Percentiles rank a stretch among this genome's conserved stretches.
Evolutionary conservation across 805 yeast species (phyloP).

Genomic region (Metschnikowia noctiluminum): DNA sequence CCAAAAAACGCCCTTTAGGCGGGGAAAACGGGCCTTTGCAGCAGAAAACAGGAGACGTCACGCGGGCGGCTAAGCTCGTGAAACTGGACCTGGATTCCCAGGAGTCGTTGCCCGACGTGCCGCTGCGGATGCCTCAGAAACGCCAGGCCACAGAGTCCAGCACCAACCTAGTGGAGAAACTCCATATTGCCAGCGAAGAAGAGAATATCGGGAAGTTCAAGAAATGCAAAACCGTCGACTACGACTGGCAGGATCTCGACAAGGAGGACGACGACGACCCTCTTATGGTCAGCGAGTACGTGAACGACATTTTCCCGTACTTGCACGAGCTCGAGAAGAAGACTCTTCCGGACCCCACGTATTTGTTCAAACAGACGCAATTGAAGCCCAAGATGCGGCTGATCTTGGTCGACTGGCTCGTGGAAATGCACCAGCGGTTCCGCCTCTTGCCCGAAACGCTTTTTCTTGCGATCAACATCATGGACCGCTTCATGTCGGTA

Average conservation of each 20-base stretch:
- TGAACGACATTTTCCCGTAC: slow-evolving; percentile 78
- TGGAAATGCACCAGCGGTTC: slow-evolving; percentile 82
- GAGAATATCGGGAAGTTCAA: slow-evolving; percentile 23
- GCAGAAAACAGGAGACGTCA: slow-evolving; percentile 14
- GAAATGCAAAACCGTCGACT: slow-evolving; percentile 39
- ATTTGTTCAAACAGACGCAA: slow-evolving; percentile 59
- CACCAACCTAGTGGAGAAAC: slow-evolving; percentile 30
- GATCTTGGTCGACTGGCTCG: slow-evolving; percentile 89
- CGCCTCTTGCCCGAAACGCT: slow-evolving; percentile 83
- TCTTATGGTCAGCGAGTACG: slow-evolving; percentile 91
- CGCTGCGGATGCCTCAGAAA: slow-evolving; percentile 41
- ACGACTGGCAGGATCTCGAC: slow-evolving; percentile 71
- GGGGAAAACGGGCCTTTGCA: slow-evolving; percentile 33
- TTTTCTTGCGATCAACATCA: slow-evolving; percentile 74
- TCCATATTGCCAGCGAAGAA: slow-evolving; percentile 10
- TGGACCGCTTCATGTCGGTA: slow-evolving; percentile 81
- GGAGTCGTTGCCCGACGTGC: not conserved
- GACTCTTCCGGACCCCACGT: slow-evolving; percentile 72
- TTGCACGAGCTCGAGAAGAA: slow-evolving; percentile 66
- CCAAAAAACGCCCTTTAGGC: slow-evolving; percentile 29
- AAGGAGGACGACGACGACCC: slow-evolving; percentile 67
- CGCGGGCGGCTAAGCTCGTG: slow-evolving; percentile 8
- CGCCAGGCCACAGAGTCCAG: slow-evolving; percentile 56
- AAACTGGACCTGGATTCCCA: slow-evolving; percentile 4
- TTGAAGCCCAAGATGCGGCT: slow-evolving; percentile 81